A percentile compares a stretch with the other conserved stretches of the same genome.
Evolutionary conservation across 345 rosid genomes (phyloP).

Genomic region (Orychophragmus violaceus): DNA sequence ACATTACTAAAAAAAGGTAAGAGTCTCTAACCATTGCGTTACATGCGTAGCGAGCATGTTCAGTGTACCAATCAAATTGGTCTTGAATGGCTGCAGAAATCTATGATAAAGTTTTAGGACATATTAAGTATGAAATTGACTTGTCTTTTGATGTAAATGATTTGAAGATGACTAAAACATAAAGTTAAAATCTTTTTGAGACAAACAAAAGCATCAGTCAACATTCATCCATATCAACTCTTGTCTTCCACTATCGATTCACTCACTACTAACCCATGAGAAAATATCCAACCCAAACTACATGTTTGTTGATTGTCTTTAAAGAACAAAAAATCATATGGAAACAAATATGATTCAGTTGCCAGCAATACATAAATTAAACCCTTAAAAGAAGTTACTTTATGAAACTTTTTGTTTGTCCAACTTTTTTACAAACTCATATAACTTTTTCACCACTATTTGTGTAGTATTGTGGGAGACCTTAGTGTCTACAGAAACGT

Average conservation of each 20-base stretch:
- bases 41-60: too few species aligned
- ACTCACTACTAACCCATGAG: conserved; percentile 1
- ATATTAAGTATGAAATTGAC: conserved; percentile 23
- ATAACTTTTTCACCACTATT: conserved; percentile 11
- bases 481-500: conserved; percentile 7
- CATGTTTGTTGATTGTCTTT: neutral
- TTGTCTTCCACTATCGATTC: conserved; percentile 21
- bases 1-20: too few species aligned
- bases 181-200: conserved; percentile 9
- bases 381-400: too few species aligned
- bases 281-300: neutral
- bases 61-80: too few species aligned
- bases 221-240: conserved; percentile 8
- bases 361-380: too few species aligned
- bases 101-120: neutral
- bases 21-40: too few species aligned
- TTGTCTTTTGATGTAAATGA: conserved; percentile 19
- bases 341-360: neutral
- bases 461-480: neutral
- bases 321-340: neutral
- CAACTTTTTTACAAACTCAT: neutral
- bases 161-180: conserved; percentile 27
- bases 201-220: conserved; percentile 15
- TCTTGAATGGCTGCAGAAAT: too few species aligned
- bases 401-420: neutral